Evolutionary conservation across 2,329 filamentous ascomycete species (phyloP), one percentile per base, ranked within the genome.

Genomic region (Sporothrix brunneoviolacea): DNA sequence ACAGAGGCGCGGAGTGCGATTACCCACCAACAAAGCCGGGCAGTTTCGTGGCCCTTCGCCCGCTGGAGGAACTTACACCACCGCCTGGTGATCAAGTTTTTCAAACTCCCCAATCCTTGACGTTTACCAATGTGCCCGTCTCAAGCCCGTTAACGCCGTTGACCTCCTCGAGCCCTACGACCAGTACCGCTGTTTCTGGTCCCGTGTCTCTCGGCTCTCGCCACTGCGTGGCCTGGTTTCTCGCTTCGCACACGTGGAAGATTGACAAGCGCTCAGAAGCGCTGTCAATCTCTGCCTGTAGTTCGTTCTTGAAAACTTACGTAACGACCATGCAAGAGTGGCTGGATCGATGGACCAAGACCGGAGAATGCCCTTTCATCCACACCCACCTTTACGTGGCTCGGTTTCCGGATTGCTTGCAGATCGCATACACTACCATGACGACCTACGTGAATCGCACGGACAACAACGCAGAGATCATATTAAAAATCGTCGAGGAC

Each of bases 281-380:
- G 3, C 15, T 40, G 8, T 16, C 33, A 9, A 27, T n/a, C 24
- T 32, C 28, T 10, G 9, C 38, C 6, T 35, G 39, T 18, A 48
- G 10, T 18, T 22, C 36, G 8, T 28, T 27, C 39, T 8, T 62
- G 37, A 53, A 52, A 19, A 41, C 41, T 5, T 52, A 46, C 27
- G 47, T 59, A 18, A 27, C 28, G 12, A 37, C 39, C 2, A 22
- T 62, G 28, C 48, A 57, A 51, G 22, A 33, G 16, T 65, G 64
- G 63, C 51, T 65, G 5, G 24, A 28, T 19, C 39, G 41, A 2
- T 69, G 65, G 65, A 54, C 57, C 21, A 47, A 50, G 1, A 60
- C 57, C 8, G 62, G 64, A 4, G 50, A 54, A 44, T 64, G 58
- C 28, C 59, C 64, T 1, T 63, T 68, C 40, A 62, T 68, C 9